These are phyloP conservation scores for Ceratocystis smalleyi DNA, from an alignment of 2,329 filamentous ascomycete species.

Conservation along the genomic window DNA sequence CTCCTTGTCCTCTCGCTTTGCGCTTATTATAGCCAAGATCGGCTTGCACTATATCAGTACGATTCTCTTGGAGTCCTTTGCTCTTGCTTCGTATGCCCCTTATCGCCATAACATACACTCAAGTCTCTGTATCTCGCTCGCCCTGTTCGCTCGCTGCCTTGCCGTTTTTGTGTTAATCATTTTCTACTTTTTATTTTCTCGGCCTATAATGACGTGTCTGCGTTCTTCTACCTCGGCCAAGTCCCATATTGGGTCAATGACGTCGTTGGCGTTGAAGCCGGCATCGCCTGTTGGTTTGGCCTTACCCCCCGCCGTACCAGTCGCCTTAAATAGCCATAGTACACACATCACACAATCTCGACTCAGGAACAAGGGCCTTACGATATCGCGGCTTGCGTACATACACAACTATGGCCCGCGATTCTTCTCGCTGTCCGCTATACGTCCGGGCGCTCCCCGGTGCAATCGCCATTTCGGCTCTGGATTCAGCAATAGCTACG, in stretches of 20 bases:
- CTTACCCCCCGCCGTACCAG: not conserved
- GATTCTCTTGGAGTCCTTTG: not conserved
- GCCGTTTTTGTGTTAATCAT: not conserved
- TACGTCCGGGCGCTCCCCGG: conserved; percentile 22
- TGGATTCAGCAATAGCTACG: conserved; percentile 44
- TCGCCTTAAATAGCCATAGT: not conserved
- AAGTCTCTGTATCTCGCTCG: not conserved
- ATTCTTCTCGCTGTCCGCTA: conserved; percentile 20
- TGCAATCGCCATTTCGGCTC: conserved; percentile 38
- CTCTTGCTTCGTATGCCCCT: not conserved
- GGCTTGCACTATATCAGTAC: not conserved
- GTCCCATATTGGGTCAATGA: conserved; percentile 6
- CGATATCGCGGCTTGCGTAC: conserved; percentile 7
- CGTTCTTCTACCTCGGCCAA: conserved; percentile 3
- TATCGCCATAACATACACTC: not conserved
- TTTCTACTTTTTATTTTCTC: not conserved
- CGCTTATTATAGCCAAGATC: not conserved
- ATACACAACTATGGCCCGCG: conserved; percentile 18
- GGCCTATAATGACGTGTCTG: conserved; percentile 7
- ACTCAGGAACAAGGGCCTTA: conserved; percentile 1
- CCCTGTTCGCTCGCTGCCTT: not conserved
- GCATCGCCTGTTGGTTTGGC: not conserved
- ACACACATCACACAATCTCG: not conserved
- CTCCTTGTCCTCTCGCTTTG: not conserved
- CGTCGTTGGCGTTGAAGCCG: conserved; percentile 2